These are phyloP conservation scores for Magnolia kwangsiensis DNA, from an alignment of 164 flowering plant genomes.

Conservation along the genomic window DNA sequence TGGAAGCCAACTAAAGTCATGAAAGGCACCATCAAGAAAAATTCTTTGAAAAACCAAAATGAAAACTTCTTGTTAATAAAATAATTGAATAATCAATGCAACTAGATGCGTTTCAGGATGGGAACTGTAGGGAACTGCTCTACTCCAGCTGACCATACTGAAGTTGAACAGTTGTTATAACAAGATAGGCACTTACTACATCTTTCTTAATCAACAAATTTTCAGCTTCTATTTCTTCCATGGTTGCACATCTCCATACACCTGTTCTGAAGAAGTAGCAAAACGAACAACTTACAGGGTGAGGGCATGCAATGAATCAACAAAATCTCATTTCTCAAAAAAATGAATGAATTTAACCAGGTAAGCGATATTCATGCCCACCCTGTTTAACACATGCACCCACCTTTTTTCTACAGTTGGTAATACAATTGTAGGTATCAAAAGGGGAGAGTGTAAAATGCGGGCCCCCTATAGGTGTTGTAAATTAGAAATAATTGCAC, in stretches of 20 bases:
- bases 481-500: not conserved
- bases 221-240: slow-evolving; percentile 87
- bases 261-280: slow-evolving; percentile 33
- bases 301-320: not conserved
- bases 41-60: too few species aligned
- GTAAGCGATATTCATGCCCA: not conserved
- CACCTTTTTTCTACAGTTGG: not conserved
- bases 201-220: slow-evolving; percentile 70
- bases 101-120: not conserved
- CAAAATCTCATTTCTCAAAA: not conserved
- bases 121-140: not conserved
- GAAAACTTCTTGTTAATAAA: not conserved
- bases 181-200: slow-evolving; percentile 49
- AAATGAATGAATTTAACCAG: not conserved
- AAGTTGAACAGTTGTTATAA: not conserved
- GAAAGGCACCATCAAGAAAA: not conserved
- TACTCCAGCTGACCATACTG: slow-evolving; percentile 2
- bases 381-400: not conserved
- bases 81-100: not conserved
- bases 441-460: not conserved
- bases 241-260: slow-evolving; percentile 67
- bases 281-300: not conserved
- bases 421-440: not conserved
- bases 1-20: slow-evolving; percentile 19
- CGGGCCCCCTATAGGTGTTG: not conserved